Evolutionary conservation across 2,329 filamentous ascomycete species (phyloP).

Genomic region (Colletotrichum echinochloae): DNA sequence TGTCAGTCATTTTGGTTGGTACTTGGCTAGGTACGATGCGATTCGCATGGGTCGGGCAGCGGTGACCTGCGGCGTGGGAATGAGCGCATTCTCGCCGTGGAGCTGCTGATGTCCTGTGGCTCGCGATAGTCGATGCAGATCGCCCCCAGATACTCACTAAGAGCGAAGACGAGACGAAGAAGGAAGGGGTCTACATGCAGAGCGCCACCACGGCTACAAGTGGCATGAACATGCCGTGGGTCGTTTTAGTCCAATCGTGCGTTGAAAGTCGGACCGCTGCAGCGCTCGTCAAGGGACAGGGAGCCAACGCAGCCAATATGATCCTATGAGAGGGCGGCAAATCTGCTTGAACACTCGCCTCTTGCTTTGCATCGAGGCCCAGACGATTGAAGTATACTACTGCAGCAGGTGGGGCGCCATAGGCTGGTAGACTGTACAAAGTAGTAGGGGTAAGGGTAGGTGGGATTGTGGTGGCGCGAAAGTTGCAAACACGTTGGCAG

Average conservation of each 20-base stretch:
- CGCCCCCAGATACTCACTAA: constrained; percentile 2
- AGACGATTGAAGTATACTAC: not conserved
- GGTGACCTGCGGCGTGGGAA: constrained; percentile 34
- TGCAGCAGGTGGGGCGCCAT: not conserved
- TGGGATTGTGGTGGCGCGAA: not conserved
- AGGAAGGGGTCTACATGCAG: constrained; percentile 11
- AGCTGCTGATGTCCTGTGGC: constrained; percentile 21
- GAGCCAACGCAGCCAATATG: not conserved
- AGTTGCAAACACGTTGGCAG: constrained; percentile 24
- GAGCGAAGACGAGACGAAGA: constrained; percentile 37
- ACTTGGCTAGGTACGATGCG: not conserved
- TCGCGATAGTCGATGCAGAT: constrained; percentile 7
- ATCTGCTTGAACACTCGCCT: too few species aligned
- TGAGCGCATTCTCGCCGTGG: constrained; percentile 22
- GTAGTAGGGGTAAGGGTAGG: constrained; percentile 1
- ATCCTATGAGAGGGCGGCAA: constrained; percentile 16
- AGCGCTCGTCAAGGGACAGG: constrained; percentile 10
- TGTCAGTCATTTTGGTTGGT: constrained; percentile 23
- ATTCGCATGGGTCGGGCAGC: constrained; percentile 27
- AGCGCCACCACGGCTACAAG: constrained; percentile 13
- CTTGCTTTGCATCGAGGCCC: too few species aligned
- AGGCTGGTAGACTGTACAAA: too few species aligned
- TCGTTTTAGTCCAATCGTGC: constrained; percentile 37
- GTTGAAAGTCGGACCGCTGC: constrained; percentile 10
- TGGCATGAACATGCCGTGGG: constrained; percentile 34